A percentile compares a stretch with the other conserved stretches of the same genome.
Evolutionary conservation across 2,329 filamentous ascomycete species (phyloP).

Genomic region (Metarhizium anisopliae): DNA sequence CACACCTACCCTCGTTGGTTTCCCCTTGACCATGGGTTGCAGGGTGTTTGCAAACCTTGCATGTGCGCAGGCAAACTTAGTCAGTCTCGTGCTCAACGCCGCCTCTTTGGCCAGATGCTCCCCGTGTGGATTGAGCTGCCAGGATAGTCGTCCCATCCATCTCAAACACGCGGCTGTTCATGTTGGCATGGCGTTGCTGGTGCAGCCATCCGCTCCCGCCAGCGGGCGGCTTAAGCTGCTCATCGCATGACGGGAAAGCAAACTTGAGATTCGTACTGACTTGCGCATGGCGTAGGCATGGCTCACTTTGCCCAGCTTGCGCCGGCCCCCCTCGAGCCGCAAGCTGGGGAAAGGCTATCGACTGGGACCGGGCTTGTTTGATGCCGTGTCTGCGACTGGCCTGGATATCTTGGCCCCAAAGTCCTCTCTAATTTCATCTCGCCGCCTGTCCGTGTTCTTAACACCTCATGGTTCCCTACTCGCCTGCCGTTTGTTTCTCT

Average conservation of each 20-base stretch:
- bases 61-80: not conserved
- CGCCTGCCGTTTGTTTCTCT: not conserved
- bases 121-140: constrained; percentile 12
- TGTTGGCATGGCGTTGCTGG: not conserved
- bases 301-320: not conserved
- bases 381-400: not conserved
- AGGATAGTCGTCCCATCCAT: constrained; percentile 33
- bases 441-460: not conserved
- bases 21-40: not conserved
- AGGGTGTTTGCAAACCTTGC: not conserved
- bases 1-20: not conserved
- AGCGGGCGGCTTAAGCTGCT: not conserved
- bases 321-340: not conserved
- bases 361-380: not conserved
- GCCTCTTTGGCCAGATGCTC: constrained; percentile 30
- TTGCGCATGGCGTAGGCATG: not conserved
- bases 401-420: not conserved
- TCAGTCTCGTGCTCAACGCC: not conserved
- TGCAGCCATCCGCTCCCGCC: not conserved
- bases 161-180: constrained; percentile 35
- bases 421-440: not conserved
- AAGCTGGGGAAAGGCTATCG: not conserved
- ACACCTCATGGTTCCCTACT: not conserved
- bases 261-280: not conserved
- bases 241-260: not conserved